Percentiles rank a stretch among this genome's conserved stretches.
These are phyloP conservation scores for Rhizophora apiculata DNA, from an alignment of 345 rosid species.

Conservation along the genomic window DNA sequence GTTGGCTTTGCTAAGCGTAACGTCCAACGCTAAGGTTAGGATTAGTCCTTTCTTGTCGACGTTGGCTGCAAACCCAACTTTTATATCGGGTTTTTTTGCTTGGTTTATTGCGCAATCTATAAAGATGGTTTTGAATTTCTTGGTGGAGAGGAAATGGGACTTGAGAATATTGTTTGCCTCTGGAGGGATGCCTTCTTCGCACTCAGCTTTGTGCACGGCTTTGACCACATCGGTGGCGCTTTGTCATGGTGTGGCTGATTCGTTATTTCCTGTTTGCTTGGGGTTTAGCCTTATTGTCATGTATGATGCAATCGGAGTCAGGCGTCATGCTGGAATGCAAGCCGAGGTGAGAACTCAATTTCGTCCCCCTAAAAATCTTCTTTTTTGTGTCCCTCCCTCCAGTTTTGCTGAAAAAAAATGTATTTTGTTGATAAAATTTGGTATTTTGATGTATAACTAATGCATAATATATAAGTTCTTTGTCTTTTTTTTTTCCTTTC, in stretches of 20 bases:
- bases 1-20: slow-evolving; percentile 59
- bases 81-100: slow-evolving; percentile 72
- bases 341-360: slow-evolving; percentile 57
- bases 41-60: slow-evolving; percentile 79
- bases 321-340: slow-evolving; percentile 98
- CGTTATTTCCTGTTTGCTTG: slow-evolving; percentile 86
- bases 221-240: slow-evolving; percentile 92
- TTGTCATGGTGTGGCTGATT: slow-evolving; percentile 86
- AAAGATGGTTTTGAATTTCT: slow-evolving; percentile 74
- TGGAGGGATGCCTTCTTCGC: slow-evolving; percentile 98
- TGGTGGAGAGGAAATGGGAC: slow-evolving; percentile 88
- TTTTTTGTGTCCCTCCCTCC: neutral
- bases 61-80: slow-evolving; percentile 77
- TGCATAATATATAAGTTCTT: too few relatives aligned
- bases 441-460: too few relatives aligned
- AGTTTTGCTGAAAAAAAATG: neutral
- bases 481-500: too few relatives aligned
- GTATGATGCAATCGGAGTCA: slow-evolving; percentile 93
- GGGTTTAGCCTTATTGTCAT: slow-evolving; percentile 91
- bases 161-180: slow-evolving; percentile 64
- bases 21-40: slow-evolving; percentile 61
- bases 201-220: slow-evolving; percentile 83
- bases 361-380: neutral
- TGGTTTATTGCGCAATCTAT: slow-evolving; percentile 73
- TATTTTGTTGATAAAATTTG: neutral